Conservation (phyloP, 768 basidiomycete genomes). For the Amanita rimosa region DNA sequence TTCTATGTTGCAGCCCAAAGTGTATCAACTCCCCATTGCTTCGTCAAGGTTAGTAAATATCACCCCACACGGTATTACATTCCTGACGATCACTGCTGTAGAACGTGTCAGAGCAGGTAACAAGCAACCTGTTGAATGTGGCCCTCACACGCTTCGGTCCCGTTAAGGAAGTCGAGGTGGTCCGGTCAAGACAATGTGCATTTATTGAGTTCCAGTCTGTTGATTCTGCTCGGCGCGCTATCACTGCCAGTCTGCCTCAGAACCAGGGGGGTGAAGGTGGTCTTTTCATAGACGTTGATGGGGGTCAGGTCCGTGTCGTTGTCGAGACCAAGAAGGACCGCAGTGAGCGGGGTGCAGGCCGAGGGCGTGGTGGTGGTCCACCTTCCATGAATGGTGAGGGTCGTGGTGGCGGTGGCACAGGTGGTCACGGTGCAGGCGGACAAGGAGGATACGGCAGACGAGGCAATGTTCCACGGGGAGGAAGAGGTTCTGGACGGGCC, state of each 20-base stretch:
- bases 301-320: conserved; percentile 41
- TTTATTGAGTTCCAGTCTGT: conserved; percentile 82
- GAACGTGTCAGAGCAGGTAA: conserved; percentile 65
- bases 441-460: conserved; percentile 8
- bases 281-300: conserved; percentile 59
- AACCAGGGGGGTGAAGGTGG: conserved; percentile 83
- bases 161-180: conserved; percentile 82
- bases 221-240: conserved; percentile 80
- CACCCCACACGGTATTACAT: not conserved
- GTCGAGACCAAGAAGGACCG: conserved; percentile 92
- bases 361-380: conserved; percentile 54
- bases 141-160: conserved; percentile 64
- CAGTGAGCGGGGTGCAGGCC: conserved; percentile 58
- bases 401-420: conserved; percentile 28
- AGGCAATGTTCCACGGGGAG: not conserved
- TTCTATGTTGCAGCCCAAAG: conserved; percentile 43
- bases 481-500: conserved; percentile 2
- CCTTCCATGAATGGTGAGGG: conserved; percentile 41
- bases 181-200: conserved; percentile 81
- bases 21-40: conserved; percentile 70
- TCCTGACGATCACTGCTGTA: conserved; percentile 14
- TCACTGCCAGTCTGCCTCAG: conserved; percentile 55
- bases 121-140: conserved; percentile 35
- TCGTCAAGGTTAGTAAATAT: conserved; percentile 65
- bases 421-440: conserved; percentile 17